These are phyloP conservation scores for Tylopilus rubrobrunneus DNA, from an alignment of 768 basidiomycete species.

Conservation along the genomic window DNA sequence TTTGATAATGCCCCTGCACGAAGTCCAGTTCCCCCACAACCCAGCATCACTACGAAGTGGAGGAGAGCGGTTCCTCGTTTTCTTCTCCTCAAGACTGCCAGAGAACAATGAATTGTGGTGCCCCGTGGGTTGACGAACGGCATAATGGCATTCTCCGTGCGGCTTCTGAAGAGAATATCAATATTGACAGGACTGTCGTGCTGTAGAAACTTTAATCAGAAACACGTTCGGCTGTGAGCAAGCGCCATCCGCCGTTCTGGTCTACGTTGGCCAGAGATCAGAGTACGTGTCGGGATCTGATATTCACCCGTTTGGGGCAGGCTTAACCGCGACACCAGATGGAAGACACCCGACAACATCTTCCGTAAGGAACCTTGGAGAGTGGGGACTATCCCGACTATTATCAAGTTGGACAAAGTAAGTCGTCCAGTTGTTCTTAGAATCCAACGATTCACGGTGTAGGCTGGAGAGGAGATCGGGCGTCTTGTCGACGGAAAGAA, in stretches of 20 bases:
- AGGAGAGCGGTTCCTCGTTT: constrained; percentile 57
- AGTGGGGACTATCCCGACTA: constrained; percentile 58
- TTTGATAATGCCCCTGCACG: constrained; percentile 48
- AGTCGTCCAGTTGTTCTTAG: constrained; percentile 20
- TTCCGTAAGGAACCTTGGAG: constrained; percentile 65
- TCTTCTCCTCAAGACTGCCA: constrained; percentile 63
- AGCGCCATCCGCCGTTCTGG: constrained; percentile 52
- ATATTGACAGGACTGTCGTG: constrained; percentile 57
- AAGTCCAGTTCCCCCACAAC: constrained; percentile 33
- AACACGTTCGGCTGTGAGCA: constrained; percentile 43
- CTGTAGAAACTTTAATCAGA: constrained; percentile 53
- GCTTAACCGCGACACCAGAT: constrained; percentile 39
- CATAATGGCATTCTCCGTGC: background rate
- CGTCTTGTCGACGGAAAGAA: constrained; percentile 30
- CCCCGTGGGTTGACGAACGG: constrained; percentile 43
- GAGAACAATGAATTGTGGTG: constrained; percentile 59
- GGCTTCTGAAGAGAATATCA: constrained; percentile 8
- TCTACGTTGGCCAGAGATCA: constrained; percentile 63
- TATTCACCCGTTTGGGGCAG: background rate
- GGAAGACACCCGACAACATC: constrained; percentile 56
- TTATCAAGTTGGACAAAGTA: constrained; percentile 59
- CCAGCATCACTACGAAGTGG: constrained; percentile 35
- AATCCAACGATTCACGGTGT: background rate
- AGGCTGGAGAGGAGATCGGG: constrained; percentile 27
- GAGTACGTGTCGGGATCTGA: constrained; percentile 43